These are phyloP conservation scores for Candida xyloterini DNA, from an alignment of 805 yeast genomes.

Conservation along the genomic window DNA sequence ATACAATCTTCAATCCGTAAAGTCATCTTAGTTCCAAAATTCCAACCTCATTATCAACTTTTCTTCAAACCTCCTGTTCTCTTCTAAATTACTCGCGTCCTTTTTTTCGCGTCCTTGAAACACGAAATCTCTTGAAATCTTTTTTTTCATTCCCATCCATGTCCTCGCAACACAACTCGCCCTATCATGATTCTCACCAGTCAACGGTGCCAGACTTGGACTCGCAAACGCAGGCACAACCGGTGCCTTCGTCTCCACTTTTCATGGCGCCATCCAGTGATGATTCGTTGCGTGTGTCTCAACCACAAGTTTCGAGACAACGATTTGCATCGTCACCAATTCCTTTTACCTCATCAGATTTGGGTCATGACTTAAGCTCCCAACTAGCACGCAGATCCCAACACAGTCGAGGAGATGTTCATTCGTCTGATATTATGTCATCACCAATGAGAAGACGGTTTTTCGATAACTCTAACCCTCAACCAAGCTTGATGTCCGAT, in stretches of 20 bases:
- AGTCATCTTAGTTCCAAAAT: too few species aligned
- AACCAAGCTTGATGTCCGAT: constrained; percentile 20
- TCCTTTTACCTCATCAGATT: constrained; percentile 46
- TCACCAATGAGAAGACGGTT: constrained; percentile 67
- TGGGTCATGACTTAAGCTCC: constrained; percentile 32
- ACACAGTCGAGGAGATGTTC: constrained; percentile 72
- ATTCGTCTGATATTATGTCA: constrained; percentile 61
- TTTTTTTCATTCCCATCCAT: constrained; percentile 12
- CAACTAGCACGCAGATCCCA: constrained; percentile 40
- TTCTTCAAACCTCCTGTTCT: not conserved
- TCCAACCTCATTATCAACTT: not conserved
- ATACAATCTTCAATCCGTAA: too few species aligned
- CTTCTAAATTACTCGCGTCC: constrained; percentile 2
- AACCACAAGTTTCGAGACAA: constrained; percentile 7
- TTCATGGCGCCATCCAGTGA: constrained; percentile 49
- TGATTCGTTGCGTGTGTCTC: constrained; percentile 16
- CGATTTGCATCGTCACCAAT: constrained; percentile 45
- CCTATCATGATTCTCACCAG: constrained; percentile 23
- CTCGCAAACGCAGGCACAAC: constrained; percentile 31
- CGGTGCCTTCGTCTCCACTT: constrained; percentile 56
- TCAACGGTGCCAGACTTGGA: constrained; percentile 39
- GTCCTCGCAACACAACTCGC: constrained; percentile 32
- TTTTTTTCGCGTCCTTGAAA: constrained; percentile 8
- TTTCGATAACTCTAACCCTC: constrained; percentile 42
- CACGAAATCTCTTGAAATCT: constrained; percentile 5